Conservation (phyloP, 768 basidiomycete species). For the Obba rivulosa region DNA sequence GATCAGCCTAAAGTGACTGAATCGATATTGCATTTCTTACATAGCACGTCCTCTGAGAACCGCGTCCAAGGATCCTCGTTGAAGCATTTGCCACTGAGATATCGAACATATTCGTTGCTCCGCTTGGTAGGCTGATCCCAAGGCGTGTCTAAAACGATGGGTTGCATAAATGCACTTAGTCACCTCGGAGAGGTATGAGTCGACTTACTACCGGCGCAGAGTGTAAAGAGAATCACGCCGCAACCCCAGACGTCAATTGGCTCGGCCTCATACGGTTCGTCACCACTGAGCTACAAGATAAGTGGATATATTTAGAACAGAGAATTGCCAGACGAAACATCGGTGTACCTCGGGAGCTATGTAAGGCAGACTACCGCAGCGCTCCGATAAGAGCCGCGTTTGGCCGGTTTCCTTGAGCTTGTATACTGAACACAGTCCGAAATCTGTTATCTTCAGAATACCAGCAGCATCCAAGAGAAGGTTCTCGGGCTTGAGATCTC, state of each 20-base stretch:
- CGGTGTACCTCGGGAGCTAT: conserved; percentile 82
- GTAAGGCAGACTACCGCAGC: conserved; percentile 92
- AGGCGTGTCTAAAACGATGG: conserved; percentile 68
- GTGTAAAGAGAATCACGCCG: conserved; percentile 89
- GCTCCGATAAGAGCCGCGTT: conserved; percentile 68
- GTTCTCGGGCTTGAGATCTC: conserved; percentile 97
- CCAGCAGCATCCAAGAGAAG: conserved; percentile 81
- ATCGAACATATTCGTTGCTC: conserved; percentile 80
- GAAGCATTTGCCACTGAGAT: conserved; percentile 69
- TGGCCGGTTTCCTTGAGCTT: conserved; percentile 77
- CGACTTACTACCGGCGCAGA: conserved; percentile 82
- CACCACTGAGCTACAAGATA: conserved; percentile 50
- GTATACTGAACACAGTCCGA: conserved; percentile 89
- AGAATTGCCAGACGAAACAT: neutral
- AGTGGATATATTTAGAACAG: neutral
- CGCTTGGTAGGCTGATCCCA: conserved; percentile 89
- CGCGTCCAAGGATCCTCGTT: conserved; percentile 75
- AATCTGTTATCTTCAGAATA: conserved; percentile 89
- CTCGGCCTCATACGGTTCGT: conserved; percentile 76
- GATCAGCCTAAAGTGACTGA: too few species aligned
- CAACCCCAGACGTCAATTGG: conserved; percentile 96
- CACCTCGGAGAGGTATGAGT: neutral
- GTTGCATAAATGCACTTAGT: neutral
- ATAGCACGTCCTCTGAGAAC: conserved; percentile 50
- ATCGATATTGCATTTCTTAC: conserved; percentile 40